These are phyloP conservation scores for Apiospora kogelbergensis DNA, from an alignment of 2,329 filamentous ascomycete genomes.

Conservation along the genomic window DNA sequence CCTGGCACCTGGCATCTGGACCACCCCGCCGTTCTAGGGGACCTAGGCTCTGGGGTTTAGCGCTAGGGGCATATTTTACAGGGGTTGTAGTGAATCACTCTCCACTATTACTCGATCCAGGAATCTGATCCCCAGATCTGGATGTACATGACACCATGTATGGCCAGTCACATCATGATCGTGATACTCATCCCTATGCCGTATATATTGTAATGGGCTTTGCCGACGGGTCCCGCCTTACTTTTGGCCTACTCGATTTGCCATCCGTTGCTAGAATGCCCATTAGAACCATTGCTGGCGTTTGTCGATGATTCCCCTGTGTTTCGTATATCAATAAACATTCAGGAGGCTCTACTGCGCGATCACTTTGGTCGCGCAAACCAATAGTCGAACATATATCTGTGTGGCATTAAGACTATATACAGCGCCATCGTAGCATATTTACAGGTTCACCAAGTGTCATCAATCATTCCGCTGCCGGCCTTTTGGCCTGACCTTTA, in stretches of 20 bases:
- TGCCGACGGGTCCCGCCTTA: too few relatives aligned
- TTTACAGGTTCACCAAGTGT: slow-evolving; percentile 28
- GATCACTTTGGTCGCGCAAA: neutral
- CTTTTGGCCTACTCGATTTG: neutral
- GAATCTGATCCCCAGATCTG: neutral
- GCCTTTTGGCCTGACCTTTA: slow-evolving; percentile 40
- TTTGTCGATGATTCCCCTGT: neutral
- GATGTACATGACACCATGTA: neutral
- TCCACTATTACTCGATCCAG: neutral
- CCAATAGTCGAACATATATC: neutral
- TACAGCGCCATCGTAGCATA: slow-evolving; percentile 32
- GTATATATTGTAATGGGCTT: neutral
- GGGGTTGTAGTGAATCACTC: neutral
- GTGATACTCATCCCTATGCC: neutral
- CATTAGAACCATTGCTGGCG: neutral
- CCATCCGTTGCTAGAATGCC: neutral
- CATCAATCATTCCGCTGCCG: slow-evolving; percentile 39
- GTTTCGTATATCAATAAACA: neutral
- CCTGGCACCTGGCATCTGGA: too few relatives aligned
- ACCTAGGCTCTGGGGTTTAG: neutral
- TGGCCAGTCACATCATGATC: neutral
- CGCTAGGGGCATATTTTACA: neutral
- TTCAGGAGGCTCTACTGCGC: too few relatives aligned
- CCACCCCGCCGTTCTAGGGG: neutral
- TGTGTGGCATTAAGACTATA: slow-evolving; percentile 21